Conservation (phyloP, 1,139 yeast genomes). For the Candida albicans region DNA sequence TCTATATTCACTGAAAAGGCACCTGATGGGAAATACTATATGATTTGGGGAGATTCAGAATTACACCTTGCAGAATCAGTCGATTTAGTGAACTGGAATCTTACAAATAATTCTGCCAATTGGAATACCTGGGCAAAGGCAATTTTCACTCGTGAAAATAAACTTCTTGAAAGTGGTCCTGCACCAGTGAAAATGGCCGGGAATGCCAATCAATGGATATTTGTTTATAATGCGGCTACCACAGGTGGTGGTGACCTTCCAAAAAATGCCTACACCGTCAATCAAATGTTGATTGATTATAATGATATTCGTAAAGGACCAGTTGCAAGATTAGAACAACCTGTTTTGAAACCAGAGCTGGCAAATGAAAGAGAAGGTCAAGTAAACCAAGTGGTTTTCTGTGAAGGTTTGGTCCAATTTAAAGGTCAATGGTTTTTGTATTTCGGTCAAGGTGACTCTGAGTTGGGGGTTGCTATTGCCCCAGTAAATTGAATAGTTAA, state of each 20-base stretch:
- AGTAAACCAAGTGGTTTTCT: conserved; percentile 45
- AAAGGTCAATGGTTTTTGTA: conserved; percentile 45
- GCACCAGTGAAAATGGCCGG: conserved; percentile 41
- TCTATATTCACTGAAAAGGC: conserved; percentile 40
- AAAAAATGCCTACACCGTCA: conserved; percentile 35
- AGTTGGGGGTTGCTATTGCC: conserved; percentile 45
- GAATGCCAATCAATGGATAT: conserved; percentile 35
- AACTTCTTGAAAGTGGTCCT: conserved; percentile 45
- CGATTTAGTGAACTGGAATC: conserved; percentile 39
- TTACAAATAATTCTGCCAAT: conserved; percentile 22
- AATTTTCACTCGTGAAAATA: conserved; percentile 33
- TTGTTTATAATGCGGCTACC: conserved; percentile 44
- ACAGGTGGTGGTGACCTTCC: conserved; percentile 34
- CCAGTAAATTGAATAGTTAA: conserved; percentile 13
- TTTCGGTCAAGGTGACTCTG: conserved; percentile 47
- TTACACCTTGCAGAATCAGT: conserved; percentile 39
- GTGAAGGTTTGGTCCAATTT: conserved; percentile 47
- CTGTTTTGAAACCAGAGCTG: conserved; percentile 37
- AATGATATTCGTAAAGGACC: conserved; percentile 39
- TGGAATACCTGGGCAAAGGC: conserved; percentile 32
- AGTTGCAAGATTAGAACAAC: conserved; percentile 38
- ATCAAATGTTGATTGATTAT: conserved; percentile 46
- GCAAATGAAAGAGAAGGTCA: conserved; percentile 43
- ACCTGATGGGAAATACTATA: conserved; percentile 39
- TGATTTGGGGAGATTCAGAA: conserved; percentile 48